Base-by-base conservation (phyloP, 1,284 basidiomycete genomes). In the Pyrrhoderma lamaoense region DNA sequence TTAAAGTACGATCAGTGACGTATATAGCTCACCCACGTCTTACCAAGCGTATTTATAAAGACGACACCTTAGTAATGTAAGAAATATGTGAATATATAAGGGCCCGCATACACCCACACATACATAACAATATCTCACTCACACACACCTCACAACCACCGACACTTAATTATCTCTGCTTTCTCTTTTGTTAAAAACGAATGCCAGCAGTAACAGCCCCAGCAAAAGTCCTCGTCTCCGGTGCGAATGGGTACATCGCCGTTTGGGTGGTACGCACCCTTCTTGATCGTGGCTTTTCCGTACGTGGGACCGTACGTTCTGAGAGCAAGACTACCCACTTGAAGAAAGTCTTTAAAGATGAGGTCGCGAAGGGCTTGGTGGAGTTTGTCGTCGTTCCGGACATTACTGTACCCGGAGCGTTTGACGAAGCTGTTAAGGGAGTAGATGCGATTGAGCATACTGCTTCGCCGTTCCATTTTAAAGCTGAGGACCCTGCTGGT, bases 401-500 rank as follows among this genome's bases (percentile, higher is more conserved):
- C 19, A 53, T 57, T 21, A 52, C 46, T n/a, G 22, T 16, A 13
- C 42, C 42, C 7, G 79, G 77, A n/a, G 80, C 78, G 2, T 87
- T 86, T 57, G 82, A 86, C 58, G 79, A 83, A 42, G 80, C 80
- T 1, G 80, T 87, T 35, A 79, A 79, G 61, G 82, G 71, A 1
- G 76, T 86, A 0, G 76, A 80, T 56, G 82, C 70, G 3, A 77
- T 75, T 38, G 65, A 65, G 35, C 74, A 77, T 64, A 72, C 69
- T 40, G 73, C 73, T 1, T 72, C 72, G 13, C 74, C 74, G 9
- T 69, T 70, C 57, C 62, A 65, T 51, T 62, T 67, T 47, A 59
- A 64, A 2, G 63, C 62, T 14, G 59, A 64, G 42, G 65, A 70
- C 48, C 69, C 70, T 22, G 52, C 67, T 27, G 70, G 64, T 60